Base-by-base conservation (phyloP, 2,329 filamentous ascomycete genomes). In the Hymenoscyphus fraxineus region DNA sequence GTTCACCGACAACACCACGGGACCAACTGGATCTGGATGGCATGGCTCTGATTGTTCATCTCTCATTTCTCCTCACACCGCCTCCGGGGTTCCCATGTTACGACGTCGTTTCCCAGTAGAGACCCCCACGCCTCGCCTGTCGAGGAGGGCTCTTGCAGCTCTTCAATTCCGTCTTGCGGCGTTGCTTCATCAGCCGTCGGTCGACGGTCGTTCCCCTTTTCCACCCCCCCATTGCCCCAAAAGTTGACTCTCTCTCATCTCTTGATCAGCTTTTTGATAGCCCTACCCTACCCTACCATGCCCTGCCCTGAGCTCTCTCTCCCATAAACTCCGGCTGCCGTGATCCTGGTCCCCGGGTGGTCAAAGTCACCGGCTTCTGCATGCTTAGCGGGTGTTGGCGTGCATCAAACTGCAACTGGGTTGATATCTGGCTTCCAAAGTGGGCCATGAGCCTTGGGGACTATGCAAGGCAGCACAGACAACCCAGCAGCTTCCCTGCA, bases 381-480 rank as follows among this genome's bases (percentile, higher is more conserved):
- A 44, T 27, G 41, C 27, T 38, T 39, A 31, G 27, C 22, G 22
- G 59, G 32, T 6, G 27, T 60, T 60, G 58, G 58, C 58, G 58
- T 60, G 58, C 39, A 60, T 32, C 44, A 51, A 47, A 51, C 44
- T 22, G 44, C 44, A 51, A 51, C 40, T 47, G 39, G 58, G n/a
- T 32, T 54, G 58, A 22, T 47, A 31, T 60, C 40, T 60, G 58
- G 40, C 59, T 60, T 60, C 59, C 57, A 59, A 9, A 60, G 60
- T 55, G 56, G 54, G 38, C 54, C 57, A 15, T 58, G 32, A 9
- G 32, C 9, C 32, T 35, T 35, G 9, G 39, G 4, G 15, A 51
- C 61, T 59, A 64, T 70, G 66, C 65, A 64, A 19, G 47, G 59
- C 59, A 60, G 69, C 68, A 70, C 66, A 56, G 68, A 64, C 64